phyloP scores from a whole-genome alignment of 192 early-diverging fungal species.

The Fimicolochytrium jonesii region DNA sequence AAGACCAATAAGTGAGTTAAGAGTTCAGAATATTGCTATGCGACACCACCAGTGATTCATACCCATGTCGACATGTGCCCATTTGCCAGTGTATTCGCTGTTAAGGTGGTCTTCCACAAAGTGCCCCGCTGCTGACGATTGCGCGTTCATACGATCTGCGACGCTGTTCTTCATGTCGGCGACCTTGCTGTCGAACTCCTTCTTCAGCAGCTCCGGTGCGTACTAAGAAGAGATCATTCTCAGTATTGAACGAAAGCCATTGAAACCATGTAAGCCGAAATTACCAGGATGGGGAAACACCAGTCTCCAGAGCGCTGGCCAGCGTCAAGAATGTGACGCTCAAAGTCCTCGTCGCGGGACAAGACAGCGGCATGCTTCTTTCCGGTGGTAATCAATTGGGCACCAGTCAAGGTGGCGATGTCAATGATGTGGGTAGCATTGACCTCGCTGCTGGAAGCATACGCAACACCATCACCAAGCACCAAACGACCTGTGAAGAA shows the following conservation, averaged over 20 bases:
- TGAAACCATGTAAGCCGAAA: no score
- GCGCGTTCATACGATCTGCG: slow-evolving; percentile 44
- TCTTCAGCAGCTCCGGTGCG: slow-evolving; percentile 32
- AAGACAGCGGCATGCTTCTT: slow-evolving; percentile 44
- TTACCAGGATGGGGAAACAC: slow-evolving; percentile 16
- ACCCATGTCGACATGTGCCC: slow-evolving; percentile 46
- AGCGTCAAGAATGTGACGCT: slow-evolving; percentile 29
- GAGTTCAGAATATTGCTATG: background rate
- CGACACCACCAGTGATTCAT: background rate
- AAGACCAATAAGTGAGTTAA: background rate
- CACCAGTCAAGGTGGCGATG: slow-evolving; percentile 54
- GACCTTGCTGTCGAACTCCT: slow-evolving; percentile 30
- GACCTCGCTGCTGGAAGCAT: slow-evolving; percentile 41
- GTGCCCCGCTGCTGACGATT: slow-evolving; percentile 41
- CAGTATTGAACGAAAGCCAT: no score
- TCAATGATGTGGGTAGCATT: slow-evolving; percentile 44
- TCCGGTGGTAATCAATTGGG: slow-evolving; percentile 48
- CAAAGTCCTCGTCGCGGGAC: slow-evolving; percentile 33
- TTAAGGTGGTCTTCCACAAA: slow-evolving; percentile 45
- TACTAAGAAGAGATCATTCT: slow-evolving; percentile 4
- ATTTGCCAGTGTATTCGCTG: slow-evolving; percentile 34
- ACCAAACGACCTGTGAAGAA: slow-evolving; percentile 1
- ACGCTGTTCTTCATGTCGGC: slow-evolving; percentile 53
- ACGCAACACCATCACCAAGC: slow-evolving; percentile 52
- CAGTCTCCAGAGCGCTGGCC: slow-evolving; percentile 31